These are phyloP conservation scores for Beauveria scarabaeidicola DNA, from an alignment of 2,329 filamentous ascomycete species.

Conservation along the genomic window DNA sequence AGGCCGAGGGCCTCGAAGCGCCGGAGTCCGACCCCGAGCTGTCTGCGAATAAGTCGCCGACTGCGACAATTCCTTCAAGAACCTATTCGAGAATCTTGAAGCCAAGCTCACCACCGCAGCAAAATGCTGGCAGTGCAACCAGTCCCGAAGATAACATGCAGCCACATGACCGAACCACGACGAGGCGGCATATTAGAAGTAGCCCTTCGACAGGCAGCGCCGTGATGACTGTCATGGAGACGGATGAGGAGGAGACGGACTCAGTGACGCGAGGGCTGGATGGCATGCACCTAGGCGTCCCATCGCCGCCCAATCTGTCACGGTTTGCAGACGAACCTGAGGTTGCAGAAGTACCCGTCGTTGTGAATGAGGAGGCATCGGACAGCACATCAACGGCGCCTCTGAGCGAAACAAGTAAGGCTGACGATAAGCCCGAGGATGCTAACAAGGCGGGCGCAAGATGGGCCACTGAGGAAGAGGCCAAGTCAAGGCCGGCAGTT, in stretches of 20 bases:
- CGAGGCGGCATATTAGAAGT: constrained; percentile 71
- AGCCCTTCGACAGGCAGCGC: constrained; percentile 71
- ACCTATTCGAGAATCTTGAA: constrained; percentile 24
- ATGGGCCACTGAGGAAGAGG: constrained; percentile 18
- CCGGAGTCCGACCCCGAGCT: constrained; percentile 33
- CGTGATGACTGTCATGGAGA: constrained; percentile 74
- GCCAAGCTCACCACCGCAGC: constrained; percentile 22
- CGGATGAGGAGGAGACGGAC: constrained; percentile 62
- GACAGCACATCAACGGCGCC: background rate
- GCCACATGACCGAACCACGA: constrained; percentile 56
- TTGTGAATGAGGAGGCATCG: constrained; percentile 22
- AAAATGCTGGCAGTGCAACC: constrained; percentile 13
- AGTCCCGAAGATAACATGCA: constrained; percentile 42
- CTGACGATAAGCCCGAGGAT: background rate
- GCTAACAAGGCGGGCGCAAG: background rate
- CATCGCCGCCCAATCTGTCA: constrained; percentile 13
- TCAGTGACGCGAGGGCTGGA: constrained; percentile 38
- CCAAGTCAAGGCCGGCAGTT: constrained; percentile 14
- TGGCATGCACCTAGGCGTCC: constrained; percentile 37
- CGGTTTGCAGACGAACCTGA: constrained; percentile 30
- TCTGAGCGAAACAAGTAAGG: background rate
- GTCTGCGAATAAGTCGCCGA: constrained; percentile 19
- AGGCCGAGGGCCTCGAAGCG: constrained; percentile 76
- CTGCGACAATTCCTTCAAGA: constrained; percentile 8
- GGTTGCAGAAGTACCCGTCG: constrained; percentile 31